Percentiles rank a stretch among this genome's conserved stretches.
phyloP scores from a whole-genome alignment of 2,329 filamentous ascomycete genomes.

The Penicillium sp. region DNA sequence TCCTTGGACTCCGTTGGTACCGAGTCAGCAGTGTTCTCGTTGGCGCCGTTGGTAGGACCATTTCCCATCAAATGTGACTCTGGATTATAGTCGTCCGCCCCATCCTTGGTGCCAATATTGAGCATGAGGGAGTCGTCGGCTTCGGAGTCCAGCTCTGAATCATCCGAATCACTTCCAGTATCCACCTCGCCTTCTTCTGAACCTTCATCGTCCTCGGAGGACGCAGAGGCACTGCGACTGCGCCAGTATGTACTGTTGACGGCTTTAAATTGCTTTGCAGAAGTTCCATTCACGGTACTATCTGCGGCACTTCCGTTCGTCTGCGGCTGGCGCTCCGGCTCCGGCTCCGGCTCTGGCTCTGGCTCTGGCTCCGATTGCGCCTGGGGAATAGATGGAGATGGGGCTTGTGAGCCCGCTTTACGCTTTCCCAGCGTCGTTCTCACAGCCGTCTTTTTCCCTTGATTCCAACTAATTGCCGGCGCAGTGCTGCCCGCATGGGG shows the following conservation, averaged over 20 bases:
- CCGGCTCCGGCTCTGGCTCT: background rate
- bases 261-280: conserved; percentile 36
- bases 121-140: conserved; percentile 49
- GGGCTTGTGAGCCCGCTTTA: conserved; percentile 14
- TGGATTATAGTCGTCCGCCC: conserved; percentile 31
- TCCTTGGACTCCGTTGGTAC: conserved; percentile 34
- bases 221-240: conserved; percentile 40
- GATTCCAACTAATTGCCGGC: conserved; percentile 50
- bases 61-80: conserved; percentile 21
- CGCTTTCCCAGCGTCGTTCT: conserved; percentile 47
- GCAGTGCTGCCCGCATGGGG: conserved; percentile 31
- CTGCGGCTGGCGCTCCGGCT: background rate
- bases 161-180: conserved; percentile 37
- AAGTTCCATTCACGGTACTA: conserved; percentile 17
- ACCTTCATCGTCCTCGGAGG: conserved; percentile 23
- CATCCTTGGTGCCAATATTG: conserved; percentile 40
- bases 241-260: conserved; percentile 46
- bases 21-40: background rate
- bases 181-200: conserved; percentile 37
- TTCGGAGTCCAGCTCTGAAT: conserved; percentile 38
- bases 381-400: background rate
- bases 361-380: conserved; percentile 2
- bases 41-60: conserved; percentile 14
- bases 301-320: conserved; percentile 11
- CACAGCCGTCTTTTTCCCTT: conserved; percentile 46